phyloP scores from a whole-genome alignment of 805 yeast species.

The Priceomyces fermenticarens region DNA sequence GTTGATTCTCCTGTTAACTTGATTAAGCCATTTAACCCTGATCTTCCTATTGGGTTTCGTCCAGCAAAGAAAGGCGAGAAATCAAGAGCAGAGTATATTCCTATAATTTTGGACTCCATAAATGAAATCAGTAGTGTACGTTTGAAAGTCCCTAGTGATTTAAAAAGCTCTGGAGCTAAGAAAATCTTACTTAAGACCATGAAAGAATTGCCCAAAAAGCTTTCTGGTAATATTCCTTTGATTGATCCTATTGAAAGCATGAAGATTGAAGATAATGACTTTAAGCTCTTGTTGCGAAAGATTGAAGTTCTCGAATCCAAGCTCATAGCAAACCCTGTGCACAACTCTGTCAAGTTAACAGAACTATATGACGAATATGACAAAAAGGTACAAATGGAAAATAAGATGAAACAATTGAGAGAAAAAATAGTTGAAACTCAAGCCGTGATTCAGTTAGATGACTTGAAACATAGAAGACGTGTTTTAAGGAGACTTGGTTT shows the following conservation, averaged over 20 bases:
- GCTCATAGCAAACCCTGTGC: slow-evolving; percentile 64
- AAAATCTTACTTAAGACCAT: slow-evolving; percentile 68
- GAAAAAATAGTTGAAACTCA: slow-evolving; percentile 77
- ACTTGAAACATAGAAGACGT: slow-evolving; percentile 86
- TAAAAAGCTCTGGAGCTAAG: slow-evolving; percentile 53
- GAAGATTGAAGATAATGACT: slow-evolving; percentile 85
- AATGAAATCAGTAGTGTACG: slow-evolving; percentile 75
- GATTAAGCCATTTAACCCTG: slow-evolving; percentile 73
- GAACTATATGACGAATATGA: slow-evolving; percentile 65
- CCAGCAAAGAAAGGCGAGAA: slow-evolving; percentile 76
- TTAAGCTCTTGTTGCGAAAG: slow-evolving; percentile 67
- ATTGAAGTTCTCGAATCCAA: slow-evolving; percentile 80
- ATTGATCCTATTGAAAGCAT: slow-evolving; percentile 89
- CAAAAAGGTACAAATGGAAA: slow-evolving; percentile 58
- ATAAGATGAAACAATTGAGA: slow-evolving; percentile 56
- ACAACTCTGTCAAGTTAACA: slow-evolving; percentile 56
- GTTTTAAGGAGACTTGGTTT: slow-evolving; percentile 91
- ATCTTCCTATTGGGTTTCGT: slow-evolving; percentile 83
- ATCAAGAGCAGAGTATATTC: slow-evolving; percentile 72
- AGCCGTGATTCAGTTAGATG: slow-evolving; percentile 91
- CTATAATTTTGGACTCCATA: slow-evolving; percentile 79
- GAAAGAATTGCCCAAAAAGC: slow-evolving; percentile 74
- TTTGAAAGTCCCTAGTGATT: slow-evolving; percentile 75
- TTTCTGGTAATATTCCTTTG: slow-evolving; percentile 88
- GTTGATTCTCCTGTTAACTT: slow-evolving; percentile 81